phyloP scores from a whole-genome alignment of 441 rosid species.

The Adansonia grandidieri region DNA sequence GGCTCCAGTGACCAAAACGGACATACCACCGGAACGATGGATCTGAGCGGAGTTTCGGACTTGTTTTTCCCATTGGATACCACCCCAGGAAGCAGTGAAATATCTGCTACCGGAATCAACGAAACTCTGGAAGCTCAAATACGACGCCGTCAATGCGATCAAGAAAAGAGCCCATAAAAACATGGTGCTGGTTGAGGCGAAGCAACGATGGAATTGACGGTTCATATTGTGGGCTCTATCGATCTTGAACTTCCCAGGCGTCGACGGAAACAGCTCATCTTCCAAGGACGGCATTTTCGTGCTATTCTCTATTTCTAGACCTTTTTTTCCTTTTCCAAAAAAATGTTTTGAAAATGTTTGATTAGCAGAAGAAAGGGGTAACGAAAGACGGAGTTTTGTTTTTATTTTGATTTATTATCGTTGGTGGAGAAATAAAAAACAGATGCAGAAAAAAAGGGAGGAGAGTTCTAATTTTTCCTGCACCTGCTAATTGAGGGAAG shows the following conservation, averaged over 20 bases:
- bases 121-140: slow-evolving; percentile 77
- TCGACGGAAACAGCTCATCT: slow-evolving; percentile 89
- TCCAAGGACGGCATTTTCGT: slow-evolving; percentile 69
- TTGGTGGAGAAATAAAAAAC: background rate
- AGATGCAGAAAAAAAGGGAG: slow-evolving; percentile 45
- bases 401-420: background rate
- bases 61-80: slow-evolving; percentile 88
- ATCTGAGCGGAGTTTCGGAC: slow-evolving; percentile 78
- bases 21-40: slow-evolving; percentile 72
- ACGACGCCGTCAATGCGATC: slow-evolving; percentile 87
- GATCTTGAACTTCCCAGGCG: slow-evolving; percentile 94
- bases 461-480: slow-evolving; percentile 33
- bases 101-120: slow-evolving; percentile 78
- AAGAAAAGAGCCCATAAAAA: slow-evolving; percentile 92
- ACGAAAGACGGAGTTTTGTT: background rate
- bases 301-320: background rate
- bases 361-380: background rate
- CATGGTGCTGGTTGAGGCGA: slow-evolving; percentile 85
- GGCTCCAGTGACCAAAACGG: slow-evolving; percentile 89
- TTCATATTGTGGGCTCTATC: slow-evolving; percentile 51
- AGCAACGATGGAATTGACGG: slow-evolving; percentile 84
- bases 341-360: background rate
- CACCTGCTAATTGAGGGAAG: slow-evolving; percentile 51
- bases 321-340: background rate
- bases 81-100: slow-evolving; percentile 80